Conservation (phyloP, 1,284 basidiomycete species). For the Pyrrhoderma noxium region DNA sequence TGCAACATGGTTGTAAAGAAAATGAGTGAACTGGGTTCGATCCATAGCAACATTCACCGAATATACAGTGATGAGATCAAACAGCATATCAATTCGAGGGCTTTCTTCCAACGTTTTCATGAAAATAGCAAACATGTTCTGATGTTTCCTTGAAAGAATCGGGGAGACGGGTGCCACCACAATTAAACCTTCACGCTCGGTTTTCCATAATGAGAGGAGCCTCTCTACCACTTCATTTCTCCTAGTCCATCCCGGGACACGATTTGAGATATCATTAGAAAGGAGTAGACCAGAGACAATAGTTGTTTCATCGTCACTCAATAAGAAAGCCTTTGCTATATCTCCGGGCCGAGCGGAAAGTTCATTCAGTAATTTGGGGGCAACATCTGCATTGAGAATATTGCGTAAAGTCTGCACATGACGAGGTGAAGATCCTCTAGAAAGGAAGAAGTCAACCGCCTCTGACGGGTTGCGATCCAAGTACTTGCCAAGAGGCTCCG, state of each 20-base stretch:
- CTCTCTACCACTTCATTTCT: slow-evolving; percentile 60
- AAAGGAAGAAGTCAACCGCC: slow-evolving; percentile 80
- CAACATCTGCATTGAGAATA: slow-evolving; percentile 71
- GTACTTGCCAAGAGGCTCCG: slow-evolving; percentile 87
- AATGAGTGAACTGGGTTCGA: slow-evolving; percentile 73
- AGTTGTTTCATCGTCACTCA: slow-evolving; percentile 45
- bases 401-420: slow-evolving; percentile 77
- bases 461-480: slow-evolving; percentile 87
- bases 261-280: slow-evolving; percentile 66
- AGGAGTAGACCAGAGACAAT: slow-evolving; percentile 68
- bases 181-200: slow-evolving; percentile 29
- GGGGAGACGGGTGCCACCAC: slow-evolving; percentile 35
- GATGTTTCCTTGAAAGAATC: slow-evolving; percentile 57
- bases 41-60: slow-evolving; percentile 81
- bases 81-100: slow-evolving; percentile 80
- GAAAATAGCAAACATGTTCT: slow-evolving; percentile 71
- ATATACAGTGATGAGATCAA: slow-evolving; percentile 83
- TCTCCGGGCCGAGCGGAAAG: slow-evolving; percentile 56
- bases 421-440: slow-evolving; percentile 65
- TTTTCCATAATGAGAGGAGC: slow-evolving; percentile 68
- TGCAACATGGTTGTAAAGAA: slow-evolving; percentile 86
- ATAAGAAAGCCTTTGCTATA: slow-evolving; percentile 57
- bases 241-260: slow-evolving; percentile 72
- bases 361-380: slow-evolving; percentile 71
- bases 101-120: slow-evolving; percentile 60